Evolutionary conservation across 352 stramenopile species (phyloP), one percentile per base, ranked within the genome.

Genomic region (Elongisporangium undulatum): DNA sequence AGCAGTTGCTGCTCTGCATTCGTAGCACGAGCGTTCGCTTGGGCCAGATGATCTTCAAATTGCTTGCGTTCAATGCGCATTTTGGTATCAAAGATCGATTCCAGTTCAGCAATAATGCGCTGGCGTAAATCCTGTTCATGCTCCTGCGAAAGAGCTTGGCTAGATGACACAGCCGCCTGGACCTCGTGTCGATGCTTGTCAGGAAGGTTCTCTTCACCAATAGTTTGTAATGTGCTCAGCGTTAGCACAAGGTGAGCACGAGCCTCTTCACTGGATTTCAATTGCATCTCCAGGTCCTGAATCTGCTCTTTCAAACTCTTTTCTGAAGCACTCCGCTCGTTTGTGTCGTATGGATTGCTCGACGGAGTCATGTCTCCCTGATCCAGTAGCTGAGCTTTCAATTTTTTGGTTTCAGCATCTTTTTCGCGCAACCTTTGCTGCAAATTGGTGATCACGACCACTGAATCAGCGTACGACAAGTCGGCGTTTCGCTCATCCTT

Each of bases 211-310:
- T 45, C 34, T 17, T 45, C 34, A 17, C 12, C 4, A 17, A 10
- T 10, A 45, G 10, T 72, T 45, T 87, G 77, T 1, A 90, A 55
- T 0, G 73, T 71, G 13, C 62, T 74, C 48, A 92, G 63, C 19
- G 79, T 90, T 48, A 82, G 62, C 22, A 88, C 69, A 49, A 94
- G 56, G 23, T 85, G 70, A 1, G 63, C 69, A 8, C 85, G 79
- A 53, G 81, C 79, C 23, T 81, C 76, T 69, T 94, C 85, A 29
- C 85, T 94, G 8, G 76, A 75, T 62, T 75, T 62, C 34, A 94
- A 58, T 39, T 94, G 82, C 1, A 50, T 57, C 53, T 87, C 77
- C 22, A 90, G 63, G 38, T 63, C 76, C 0, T 21, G 59, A 48
- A 66, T 45, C 49, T 63, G 67, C 21, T 59, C 59, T 52, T 41